Conservation (phyloP, 768 basidiomycete genomes). For the Amanita exitialis region DNA sequence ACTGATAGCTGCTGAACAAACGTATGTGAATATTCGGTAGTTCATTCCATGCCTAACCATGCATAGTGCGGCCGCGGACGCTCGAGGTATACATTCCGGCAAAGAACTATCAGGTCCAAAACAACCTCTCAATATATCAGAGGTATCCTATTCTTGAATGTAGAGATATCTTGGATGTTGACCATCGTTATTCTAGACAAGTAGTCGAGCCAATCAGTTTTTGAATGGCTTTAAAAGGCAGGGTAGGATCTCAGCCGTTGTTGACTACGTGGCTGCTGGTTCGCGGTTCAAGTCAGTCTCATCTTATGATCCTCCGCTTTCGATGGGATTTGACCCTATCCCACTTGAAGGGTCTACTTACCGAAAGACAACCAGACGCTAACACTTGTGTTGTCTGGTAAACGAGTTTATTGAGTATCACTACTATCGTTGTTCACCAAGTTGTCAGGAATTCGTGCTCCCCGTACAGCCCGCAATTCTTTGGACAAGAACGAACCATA, state of each 20-base stretch:
- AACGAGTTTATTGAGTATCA: constrained; percentile 8
- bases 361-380: constrained; percentile 90
- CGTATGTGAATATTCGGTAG: constrained; percentile 35
- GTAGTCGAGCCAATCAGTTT: constrained; percentile 74
- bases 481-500: constrained; percentile 87
- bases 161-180: constrained; percentile 4
- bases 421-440: not conserved
- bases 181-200: constrained; percentile 30
- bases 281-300: constrained; percentile 82
- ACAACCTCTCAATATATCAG: constrained; percentile 84
- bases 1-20: constrained; percentile 89
- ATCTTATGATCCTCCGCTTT: constrained; percentile 1
- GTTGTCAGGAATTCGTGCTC: constrained; percentile 72
- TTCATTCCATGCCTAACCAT: not conserved
- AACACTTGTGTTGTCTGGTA: constrained; percentile 85
- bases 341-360: constrained; percentile 52
- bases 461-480: constrained; percentile 69
- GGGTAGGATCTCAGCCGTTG: constrained; percentile 74
- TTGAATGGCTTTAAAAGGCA: constrained; percentile 86
- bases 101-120: constrained; percentile 79
- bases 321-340: not conserved
- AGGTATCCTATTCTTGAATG: constrained; percentile 35
- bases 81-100: constrained; percentile 82
- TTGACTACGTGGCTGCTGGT: constrained; percentile 90
- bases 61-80: constrained; percentile 63